Evolutionary conservation across 805 yeast genomes (phyloP), one percentile per base, ranked within the genome.

Genomic region (Wickerhamomyces kurtzmanii): DNA sequence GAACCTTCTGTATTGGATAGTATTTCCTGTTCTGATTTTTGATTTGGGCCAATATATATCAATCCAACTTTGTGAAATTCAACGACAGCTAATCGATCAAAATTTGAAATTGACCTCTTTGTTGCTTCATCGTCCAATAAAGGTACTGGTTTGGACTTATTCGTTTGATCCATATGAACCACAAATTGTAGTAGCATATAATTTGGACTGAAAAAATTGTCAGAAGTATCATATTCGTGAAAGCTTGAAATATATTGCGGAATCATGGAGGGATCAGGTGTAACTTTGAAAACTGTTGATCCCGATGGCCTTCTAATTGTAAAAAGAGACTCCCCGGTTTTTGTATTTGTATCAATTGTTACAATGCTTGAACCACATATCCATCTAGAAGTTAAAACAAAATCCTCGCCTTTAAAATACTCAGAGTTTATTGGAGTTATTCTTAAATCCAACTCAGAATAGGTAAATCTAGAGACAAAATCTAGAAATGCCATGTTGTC

Each of bases 41-140:
- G 95, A 8, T 70, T 69, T 1, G 71, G 75, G 0, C 74, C 89
- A 39, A 84, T 71, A 46, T 84, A 85, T 13, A 85, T 43, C 13
- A 85, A 57, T 1, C 95, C 95, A 22, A 80, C 68, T 46, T 84
- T 85, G 49, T 77, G 84, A 40, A 76, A 77, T 25, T 77, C 81
- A 5, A 80, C 79, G 6, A 77, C 74, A 0, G 95, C 93, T 1
- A 81, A 72, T 12, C 86, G 55, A 42, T 84, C 94, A 33, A 85
- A 59, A 12, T 74, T 62, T 5, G 65, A 49, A 12, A 85, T 45
- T 0, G 87, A 81, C 17, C 81, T 59, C 2, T 45, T 40, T 11
- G 62, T 49, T 45, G 60, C 36, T 11, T 62, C 36, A 50, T 64
- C 45, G 29, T 71, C 79, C 6, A 68, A 59, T 8, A 77, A 47